These are phyloP conservation scores for Colletotrichum gigasporum DNA, from an alignment of 2,329 filamentous ascomycete species.

Conservation along the genomic window DNA sequence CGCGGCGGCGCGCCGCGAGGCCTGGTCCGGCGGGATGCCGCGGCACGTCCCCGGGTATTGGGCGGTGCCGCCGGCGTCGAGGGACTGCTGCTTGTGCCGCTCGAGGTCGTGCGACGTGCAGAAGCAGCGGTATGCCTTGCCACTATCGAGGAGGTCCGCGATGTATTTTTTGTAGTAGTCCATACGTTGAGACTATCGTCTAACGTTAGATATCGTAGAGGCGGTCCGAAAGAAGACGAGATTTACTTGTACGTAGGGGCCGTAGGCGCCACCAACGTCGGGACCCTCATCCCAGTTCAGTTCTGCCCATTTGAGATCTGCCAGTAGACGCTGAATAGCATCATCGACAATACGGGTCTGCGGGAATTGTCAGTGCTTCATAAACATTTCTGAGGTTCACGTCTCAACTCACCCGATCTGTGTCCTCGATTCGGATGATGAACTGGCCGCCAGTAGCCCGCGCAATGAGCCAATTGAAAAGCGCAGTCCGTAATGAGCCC, in stretches of 20 bases:
- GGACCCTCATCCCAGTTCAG: conserved; percentile 97
- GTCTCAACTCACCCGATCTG: conserved; percentile 76
- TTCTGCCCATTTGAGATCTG: conserved; percentile 89
- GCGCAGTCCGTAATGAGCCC: conserved; percentile 87
- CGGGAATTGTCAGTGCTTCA: neutral
- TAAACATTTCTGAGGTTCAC: neutral
- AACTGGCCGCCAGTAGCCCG: conserved; percentile 90
- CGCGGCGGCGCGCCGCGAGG: conserved; percentile 72
- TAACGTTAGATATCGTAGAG: conserved; percentile 1
- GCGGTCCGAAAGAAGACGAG: neutral
- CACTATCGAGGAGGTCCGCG: conserved; percentile 72
- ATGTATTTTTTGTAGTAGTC: conserved; percentile 77
- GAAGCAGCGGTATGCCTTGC: conserved; percentile 92
- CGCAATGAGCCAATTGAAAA: conserved; percentile 96
- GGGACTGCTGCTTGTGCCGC: conserved; percentile 69
- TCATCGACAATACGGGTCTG: conserved; percentile 83
- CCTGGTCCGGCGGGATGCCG: conserved; percentile 71
- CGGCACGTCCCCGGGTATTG: conserved; percentile 74
- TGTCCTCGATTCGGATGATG: conserved; percentile 91
- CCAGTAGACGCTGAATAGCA: conserved; percentile 79
- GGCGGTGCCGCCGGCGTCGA: conserved; percentile 56
- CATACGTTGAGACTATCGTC: conserved; percentile 79
- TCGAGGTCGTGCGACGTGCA: conserved; percentile 79
- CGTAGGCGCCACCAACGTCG: conserved; percentile 80
- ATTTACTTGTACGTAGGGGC: conserved; percentile 84